A percentile compares a stretch with the other conserved stretches of the same genome.
Conservation (phyloP, 768 basidiomycete species). For the Leccinum broughii region DNA sequence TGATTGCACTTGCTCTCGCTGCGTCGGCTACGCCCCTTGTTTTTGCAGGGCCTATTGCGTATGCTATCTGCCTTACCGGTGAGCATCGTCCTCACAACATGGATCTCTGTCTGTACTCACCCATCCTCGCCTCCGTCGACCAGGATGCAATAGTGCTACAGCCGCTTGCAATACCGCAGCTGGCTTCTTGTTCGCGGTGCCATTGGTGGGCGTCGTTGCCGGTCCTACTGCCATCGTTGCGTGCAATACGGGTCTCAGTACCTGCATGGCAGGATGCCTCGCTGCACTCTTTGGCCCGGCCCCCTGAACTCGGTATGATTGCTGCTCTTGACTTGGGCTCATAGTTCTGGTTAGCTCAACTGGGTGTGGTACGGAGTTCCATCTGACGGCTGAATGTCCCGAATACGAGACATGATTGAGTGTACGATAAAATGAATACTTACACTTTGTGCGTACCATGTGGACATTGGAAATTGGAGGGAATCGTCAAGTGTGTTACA, state of each 20-base stretch:
- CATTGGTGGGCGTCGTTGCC: neutral
- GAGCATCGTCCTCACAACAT: neutral
- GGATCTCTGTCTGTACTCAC: neutral
- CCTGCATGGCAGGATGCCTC: slow-evolving; percentile 4
- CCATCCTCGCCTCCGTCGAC: neutral
- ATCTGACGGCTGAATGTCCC: neutral
- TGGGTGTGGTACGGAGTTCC: neutral
- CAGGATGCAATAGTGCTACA: slow-evolving; percentile 27
- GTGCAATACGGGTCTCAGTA: slow-evolving; percentile 25
- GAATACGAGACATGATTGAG: neutral
- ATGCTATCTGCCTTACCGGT: slow-evolving; percentile 30
- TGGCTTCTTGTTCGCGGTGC: slow-evolving; percentile 25
- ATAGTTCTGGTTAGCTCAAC: neutral
- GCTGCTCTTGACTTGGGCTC: neutral
- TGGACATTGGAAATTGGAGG: no score
- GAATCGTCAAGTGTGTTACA: no score
- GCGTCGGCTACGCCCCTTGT: slow-evolving; percentile 12
- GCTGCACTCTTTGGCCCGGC: slow-evolving; percentile 21
- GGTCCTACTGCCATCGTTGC: slow-evolving; percentile 23
- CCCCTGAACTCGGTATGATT: slow-evolving; percentile 14
- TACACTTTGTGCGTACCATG: neutral
- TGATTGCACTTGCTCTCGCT: slow-evolving; percentile 11
- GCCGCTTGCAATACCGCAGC: slow-evolving; percentile 27
- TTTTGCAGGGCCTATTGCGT: slow-evolving; percentile 21
- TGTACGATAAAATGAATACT: neutral